phyloP scores from a whole-genome alignment of 2,329 filamentous ascomycete genomes.

The Alternaria viburni region DNA sequence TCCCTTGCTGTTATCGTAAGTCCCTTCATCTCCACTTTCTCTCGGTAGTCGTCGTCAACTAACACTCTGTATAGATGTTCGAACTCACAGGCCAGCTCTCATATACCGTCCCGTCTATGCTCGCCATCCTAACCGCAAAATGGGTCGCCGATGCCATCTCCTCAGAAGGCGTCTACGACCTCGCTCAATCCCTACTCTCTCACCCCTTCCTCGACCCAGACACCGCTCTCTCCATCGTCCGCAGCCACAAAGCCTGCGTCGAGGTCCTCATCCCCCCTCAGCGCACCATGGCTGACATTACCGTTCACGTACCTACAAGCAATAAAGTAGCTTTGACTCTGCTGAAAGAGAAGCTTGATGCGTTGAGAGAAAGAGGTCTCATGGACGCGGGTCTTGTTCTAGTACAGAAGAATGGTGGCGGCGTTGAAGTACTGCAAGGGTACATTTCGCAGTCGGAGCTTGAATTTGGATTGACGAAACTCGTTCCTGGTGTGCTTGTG shows the following conservation, averaged over 20 bases:
- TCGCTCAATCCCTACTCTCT: conserved; percentile 64
- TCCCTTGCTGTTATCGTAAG: conserved; percentile 60
- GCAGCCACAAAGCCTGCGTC: conserved; percentile 48
- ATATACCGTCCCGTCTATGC: conserved; percentile 65
- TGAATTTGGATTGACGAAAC: conserved; percentile 55
- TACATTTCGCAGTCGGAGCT: conserved; percentile 63
- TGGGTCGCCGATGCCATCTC: conserved; percentile 64
- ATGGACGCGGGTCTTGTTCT: conserved; percentile 66
- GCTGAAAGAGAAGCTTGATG: conserved; percentile 55
- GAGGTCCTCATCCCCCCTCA: conserved; percentile 59
- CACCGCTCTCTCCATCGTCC: conserved; percentile 53
- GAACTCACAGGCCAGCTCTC: conserved; percentile 64
- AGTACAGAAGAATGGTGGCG: conserved; percentile 46
- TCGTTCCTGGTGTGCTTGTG: conserved; percentile 27
- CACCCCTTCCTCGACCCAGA: conserved; percentile 65
- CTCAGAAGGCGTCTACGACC: conserved; percentile 63
- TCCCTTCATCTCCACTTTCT: neutral
- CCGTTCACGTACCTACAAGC: conserved; percentile 53
- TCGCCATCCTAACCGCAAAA: conserved; percentile 65
- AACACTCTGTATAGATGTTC: conserved; percentile 55
- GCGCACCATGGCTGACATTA: conserved; percentile 64
- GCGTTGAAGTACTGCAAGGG: conserved; percentile 56
- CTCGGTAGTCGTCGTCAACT: neutral
- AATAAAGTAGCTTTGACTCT: conserved; percentile 53
- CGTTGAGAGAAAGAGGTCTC: conserved; percentile 58